Evolutionary conservation across 495 filamentous ascomycete genomes (phyloP).

Genomic region (Neurospora sp.): DNA sequence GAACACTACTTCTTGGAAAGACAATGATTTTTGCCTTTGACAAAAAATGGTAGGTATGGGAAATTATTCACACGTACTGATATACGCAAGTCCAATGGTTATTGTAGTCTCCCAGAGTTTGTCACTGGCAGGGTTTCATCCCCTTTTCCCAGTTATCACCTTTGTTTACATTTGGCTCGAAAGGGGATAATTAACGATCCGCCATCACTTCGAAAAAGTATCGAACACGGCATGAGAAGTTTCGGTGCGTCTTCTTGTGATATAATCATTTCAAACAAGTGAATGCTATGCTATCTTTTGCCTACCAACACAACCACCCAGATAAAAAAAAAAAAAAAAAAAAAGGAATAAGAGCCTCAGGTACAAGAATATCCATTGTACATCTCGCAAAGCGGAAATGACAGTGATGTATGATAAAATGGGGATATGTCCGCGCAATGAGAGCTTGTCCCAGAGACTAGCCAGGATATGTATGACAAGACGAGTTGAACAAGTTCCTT

Average conservation of each 20-base stretch:
- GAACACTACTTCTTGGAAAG: not conserved
- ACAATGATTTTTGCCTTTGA: not conserved
- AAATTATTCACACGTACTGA: not conserved
- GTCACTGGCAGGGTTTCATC: not conserved
- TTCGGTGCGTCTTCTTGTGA: not conserved
- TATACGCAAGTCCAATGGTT: not conserved
- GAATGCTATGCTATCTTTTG: not conserved
- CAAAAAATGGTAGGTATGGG: not conserved
- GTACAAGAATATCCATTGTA: not conserved
- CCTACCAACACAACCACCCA: not conserved
- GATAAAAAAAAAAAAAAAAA: not conserved
- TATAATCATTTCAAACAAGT: not conserved
- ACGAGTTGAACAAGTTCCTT: not conserved
- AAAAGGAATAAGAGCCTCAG: not conserved
- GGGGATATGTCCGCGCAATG: not conserved
- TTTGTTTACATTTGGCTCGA: not conserved
- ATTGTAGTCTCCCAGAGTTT: not conserved
- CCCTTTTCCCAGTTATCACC: not conserved
- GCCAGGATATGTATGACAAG: not conserved
- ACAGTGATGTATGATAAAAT: not conserved
- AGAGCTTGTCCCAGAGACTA: not conserved
- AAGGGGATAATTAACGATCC: not conserved
- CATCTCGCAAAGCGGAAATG: not conserved
- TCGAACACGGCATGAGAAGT: not conserved
- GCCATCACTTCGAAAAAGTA: not conserved